A percentile compares a stretch with the other conserved stretches of the same genome.
Conservation (phyloP, 2,329 filamentous ascomycete genomes). For the Ophiostoma tasmaniense region DNA sequence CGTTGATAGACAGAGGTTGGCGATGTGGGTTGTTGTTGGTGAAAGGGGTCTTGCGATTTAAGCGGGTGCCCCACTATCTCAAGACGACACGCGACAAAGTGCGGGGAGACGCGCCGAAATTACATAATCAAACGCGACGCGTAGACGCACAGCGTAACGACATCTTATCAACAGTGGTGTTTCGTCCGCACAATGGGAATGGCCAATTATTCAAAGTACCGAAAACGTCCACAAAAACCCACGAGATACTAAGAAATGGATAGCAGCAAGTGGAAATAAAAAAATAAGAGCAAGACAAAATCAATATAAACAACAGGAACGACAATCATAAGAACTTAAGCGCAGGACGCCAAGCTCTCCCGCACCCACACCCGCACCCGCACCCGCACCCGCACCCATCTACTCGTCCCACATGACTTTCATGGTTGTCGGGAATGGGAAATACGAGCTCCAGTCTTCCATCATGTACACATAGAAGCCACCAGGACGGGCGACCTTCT, state of each 20-base stretch:
- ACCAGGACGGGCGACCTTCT: constrained; percentile 50
- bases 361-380: not conserved
- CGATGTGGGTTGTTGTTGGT: not conserved
- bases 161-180: too few species aligned
- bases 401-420: constrained; percentile 43
- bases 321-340: not conserved
- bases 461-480: constrained; percentile 55
- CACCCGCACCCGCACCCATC: not conserved
- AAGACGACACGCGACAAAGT: not conserved
- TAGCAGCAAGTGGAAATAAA: too few species aligned
- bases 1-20: not conserved
- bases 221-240: too few species aligned
- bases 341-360: not conserved
- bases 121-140: not conserved
- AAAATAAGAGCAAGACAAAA: too few species aligned
- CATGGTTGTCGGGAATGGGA: constrained; percentile 44
- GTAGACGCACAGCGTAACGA: too few species aligned
- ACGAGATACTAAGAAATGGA: too few species aligned
- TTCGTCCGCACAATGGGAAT: too few species aligned
- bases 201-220: too few species aligned
- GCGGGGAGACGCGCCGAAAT: not conserved
- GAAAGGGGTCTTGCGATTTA: not conserved
- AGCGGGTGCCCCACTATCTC: not conserved
- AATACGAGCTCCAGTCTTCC: constrained; percentile 51
- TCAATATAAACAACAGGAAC: not conserved